Conservation (phyloP, 805 yeast species). For the Candida hungchunana region DNA sequence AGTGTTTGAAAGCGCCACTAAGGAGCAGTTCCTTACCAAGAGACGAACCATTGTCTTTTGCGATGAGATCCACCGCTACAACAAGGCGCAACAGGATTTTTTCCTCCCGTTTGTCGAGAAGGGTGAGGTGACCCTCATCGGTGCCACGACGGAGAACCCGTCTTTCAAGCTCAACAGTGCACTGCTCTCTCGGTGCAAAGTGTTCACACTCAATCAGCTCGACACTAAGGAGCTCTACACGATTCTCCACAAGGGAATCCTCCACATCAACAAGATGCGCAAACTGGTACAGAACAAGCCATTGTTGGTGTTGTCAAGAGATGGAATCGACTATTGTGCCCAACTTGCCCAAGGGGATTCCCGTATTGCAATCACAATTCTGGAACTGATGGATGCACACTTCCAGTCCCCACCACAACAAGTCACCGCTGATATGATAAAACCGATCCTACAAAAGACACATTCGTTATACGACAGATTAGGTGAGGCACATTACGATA, state of each 20-base stretch:
- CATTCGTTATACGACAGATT: constrained; percentile 71
- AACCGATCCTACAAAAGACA: constrained; percentile 43
- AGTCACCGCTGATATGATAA: constrained; percentile 27
- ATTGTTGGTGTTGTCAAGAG: constrained; percentile 48
- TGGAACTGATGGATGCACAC: constrained; percentile 69
- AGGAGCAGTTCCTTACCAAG: constrained; percentile 37
- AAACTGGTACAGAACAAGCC: constrained; percentile 46
- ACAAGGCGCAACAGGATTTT: constrained; percentile 82
- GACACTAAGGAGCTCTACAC: constrained; percentile 41
- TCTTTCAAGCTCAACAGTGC: constrained; percentile 79
- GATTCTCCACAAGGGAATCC: constrained; percentile 56
- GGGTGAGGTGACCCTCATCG: constrained; percentile 78
- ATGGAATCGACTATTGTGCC: constrained; percentile 63
- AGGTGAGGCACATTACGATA: constrained; percentile 92
- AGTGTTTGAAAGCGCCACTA: constrained; percentile 42
- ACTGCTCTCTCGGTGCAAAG: constrained; percentile 75
- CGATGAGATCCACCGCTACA: constrained; percentile 91
- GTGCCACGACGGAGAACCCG: constrained; percentile 98
- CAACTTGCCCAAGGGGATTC: constrained; percentile 86
- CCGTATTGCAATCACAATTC: constrained; percentile 70
- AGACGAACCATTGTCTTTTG: constrained; percentile 70
- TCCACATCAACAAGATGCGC: constrained; percentile 55
- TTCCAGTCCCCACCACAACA: constrained; percentile 19
- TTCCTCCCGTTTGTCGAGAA: constrained; percentile 79
- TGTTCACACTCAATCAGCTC: constrained; percentile 63